phyloP scores from a whole-genome alignment of 1,139 yeast species.

The Spencermartinsiella ligniputridi region DNA sequence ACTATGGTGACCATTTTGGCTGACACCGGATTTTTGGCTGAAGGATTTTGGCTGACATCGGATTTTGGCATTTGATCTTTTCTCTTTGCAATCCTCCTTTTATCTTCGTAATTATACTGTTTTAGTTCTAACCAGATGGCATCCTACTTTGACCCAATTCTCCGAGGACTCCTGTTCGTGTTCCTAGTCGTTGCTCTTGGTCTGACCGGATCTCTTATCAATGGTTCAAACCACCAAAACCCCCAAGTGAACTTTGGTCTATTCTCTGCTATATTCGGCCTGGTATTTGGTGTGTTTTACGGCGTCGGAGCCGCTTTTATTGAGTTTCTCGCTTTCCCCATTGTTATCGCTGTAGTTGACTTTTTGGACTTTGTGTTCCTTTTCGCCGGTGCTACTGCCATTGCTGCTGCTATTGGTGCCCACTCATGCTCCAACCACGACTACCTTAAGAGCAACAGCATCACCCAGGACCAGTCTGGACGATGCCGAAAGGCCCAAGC shows the following conservation, averaged over 20 bases:
- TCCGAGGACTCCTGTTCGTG: conserved; percentile 69
- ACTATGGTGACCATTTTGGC: no score
- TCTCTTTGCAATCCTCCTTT: background rate
- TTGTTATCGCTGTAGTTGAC: conserved; percentile 68
- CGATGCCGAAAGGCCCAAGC: conserved; percentile 98
- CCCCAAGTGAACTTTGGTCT: conserved; percentile 86
- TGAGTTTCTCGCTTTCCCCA: conserved; percentile 82
- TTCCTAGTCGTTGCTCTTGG: conserved; percentile 78
- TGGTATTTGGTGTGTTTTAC: conserved; percentile 74
- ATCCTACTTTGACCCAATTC: conserved; percentile 68
- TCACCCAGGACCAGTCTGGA: conserved; percentile 68
- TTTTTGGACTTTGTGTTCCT: conserved; percentile 86
- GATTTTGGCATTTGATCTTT: no score
- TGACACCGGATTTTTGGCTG: no score
- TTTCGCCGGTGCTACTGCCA: conserved; percentile 89
- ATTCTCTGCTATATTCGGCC: conserved; percentile 81
- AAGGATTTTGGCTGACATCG: no score
- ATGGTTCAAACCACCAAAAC: conserved; percentile 50
- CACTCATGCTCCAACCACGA: conserved; percentile 75
- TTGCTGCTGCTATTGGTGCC: conserved; percentile 82
- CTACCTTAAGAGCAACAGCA: conserved; percentile 60
- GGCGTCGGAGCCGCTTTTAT: conserved; percentile 76
- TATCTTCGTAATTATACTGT: background rate
- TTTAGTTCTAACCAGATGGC: conserved; percentile 25
- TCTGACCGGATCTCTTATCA: conserved; percentile 79